phyloP scores from a whole-genome alignment of 2,329 filamentous ascomycete genomes.

The Shiraia sp. region DNA sequence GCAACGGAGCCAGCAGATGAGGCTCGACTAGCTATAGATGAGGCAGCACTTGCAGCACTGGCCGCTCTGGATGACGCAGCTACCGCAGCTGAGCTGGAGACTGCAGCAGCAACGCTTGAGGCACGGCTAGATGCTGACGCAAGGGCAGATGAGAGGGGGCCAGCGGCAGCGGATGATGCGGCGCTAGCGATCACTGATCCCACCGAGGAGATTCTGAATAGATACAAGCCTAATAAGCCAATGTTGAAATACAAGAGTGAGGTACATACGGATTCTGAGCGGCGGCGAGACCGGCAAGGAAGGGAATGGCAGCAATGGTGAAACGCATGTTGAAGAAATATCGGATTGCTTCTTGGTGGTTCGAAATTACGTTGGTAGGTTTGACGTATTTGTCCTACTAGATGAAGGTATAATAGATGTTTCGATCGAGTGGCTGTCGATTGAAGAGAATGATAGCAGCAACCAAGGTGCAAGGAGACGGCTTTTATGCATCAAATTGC shows the following conservation, averaged over 20 bases:
- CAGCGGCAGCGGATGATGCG: neutral
- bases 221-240: neutral
- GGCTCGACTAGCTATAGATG: conserved; percentile 1
- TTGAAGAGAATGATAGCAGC: neutral
- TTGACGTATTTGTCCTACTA: too few relatives aligned
- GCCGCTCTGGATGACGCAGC: conserved; percentile 6
- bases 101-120: neutral
- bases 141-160: neutral
- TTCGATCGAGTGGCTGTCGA: neutral
- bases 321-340: conserved; percentile 13
- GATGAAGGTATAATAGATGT: neutral
- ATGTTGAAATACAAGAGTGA: neutral
- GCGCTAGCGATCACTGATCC: neutral
- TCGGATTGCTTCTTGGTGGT: neutral
- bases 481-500: neutral
- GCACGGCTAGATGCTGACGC: conserved; percentile 1
- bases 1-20: conserved; percentile 1
- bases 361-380: too few relatives aligned
- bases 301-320: conserved; percentile 6
- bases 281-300: conserved; percentile 7
- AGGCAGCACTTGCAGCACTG: conserved; percentile 3
- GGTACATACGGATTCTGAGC: conserved; percentile 11
- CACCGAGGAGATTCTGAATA: neutral
- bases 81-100: conserved; percentile 2
- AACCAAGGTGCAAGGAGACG: neutral